Conservation (phyloP, 176 grass and related monocot genomes). For the Lolium multiflorum region DNA sequence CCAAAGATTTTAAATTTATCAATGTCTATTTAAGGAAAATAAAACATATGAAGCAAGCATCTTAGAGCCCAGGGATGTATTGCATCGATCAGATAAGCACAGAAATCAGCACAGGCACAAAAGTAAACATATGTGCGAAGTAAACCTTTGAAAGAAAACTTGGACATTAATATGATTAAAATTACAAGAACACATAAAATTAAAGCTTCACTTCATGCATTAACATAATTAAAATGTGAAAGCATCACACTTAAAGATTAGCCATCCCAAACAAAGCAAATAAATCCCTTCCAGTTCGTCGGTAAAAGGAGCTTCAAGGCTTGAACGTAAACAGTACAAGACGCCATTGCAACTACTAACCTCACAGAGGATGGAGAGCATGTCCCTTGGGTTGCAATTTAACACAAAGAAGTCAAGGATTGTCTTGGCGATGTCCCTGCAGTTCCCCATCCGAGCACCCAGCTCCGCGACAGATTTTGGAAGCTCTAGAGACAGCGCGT, state of each 20-base stretch:
- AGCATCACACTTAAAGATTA: neutral
- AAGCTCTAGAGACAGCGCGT: slow-evolving; percentile 68
- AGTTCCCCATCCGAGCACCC: slow-evolving; percentile 42
- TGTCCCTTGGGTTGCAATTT: slow-evolving; percentile 65
- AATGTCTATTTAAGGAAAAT: slow-evolving; percentile 11
- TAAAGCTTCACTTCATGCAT: neutral
- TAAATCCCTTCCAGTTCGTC: neutral
- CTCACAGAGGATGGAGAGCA: slow-evolving; percentile 76
- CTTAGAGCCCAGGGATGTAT: slow-evolving; percentile 14
- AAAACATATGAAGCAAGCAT: slow-evolving; percentile 28
- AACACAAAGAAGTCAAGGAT: slow-evolving; percentile 53
- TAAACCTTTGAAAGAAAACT: neutral
- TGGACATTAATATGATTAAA: neutral
- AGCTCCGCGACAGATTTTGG: slow-evolving; percentile 61
- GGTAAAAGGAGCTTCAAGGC: neutral
- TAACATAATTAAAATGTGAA: neutral
- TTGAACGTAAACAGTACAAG: neutral
- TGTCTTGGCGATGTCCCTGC: slow-evolving; percentile 27
- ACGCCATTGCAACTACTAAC: slow-evolving; percentile 23
- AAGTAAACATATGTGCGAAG: neutral
- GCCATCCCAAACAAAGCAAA: neutral
- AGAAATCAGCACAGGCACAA: slow-evolving; percentile 1
- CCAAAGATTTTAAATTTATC: slow-evolving; percentile 13
- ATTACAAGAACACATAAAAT: neutral
- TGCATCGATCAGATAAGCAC: slow-evolving; percentile 18